phyloP scores from a whole-genome alignment of 352 stramenopile genomes.

The Globisporangium camurandrum region DNA sequence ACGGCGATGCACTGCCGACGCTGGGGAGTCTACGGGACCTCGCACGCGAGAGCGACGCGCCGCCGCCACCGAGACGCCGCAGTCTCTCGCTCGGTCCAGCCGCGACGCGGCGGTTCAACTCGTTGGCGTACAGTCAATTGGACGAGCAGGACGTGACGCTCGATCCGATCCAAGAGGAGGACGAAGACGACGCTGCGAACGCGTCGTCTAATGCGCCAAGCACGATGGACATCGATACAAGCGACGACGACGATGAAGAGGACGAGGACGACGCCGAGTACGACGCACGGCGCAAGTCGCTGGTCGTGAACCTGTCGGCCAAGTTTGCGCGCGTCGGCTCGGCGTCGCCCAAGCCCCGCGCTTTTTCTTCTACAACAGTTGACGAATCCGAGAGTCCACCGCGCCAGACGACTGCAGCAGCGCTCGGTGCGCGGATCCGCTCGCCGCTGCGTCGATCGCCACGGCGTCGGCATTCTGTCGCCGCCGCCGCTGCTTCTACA shows the following conservation, averaged over 20 bases:
- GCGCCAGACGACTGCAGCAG: conserved; percentile 8
- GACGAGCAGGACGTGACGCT: conserved; percentile 38
- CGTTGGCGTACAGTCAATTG: conserved; percentile 11
- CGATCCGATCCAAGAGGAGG: conserved; percentile 56
- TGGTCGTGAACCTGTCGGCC: conserved; percentile 67
- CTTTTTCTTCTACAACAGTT: not conserved
- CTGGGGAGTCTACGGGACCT: conserved; percentile 17
- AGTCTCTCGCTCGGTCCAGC: conserved; percentile 4
- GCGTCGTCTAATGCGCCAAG: conserved; percentile 61
- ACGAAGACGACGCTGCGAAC: conserved; percentile 42
- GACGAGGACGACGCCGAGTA: conserved; percentile 54
- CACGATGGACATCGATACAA: conserved; percentile 68
- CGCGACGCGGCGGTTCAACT: conserved; percentile 10
- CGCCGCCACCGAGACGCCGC: not conserved
- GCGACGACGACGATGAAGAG: conserved; percentile 39
- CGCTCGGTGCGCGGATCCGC: conserved; percentile 9
- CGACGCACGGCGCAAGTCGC: conserved; percentile 32
- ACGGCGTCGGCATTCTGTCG: too few relatives aligned
- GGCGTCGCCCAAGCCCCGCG: conserved; percentile 3
- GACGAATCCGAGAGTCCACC: not conserved
- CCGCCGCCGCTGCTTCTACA: too few relatives aligned
- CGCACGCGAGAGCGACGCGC: conserved; percentile 17
- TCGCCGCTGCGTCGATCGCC: conserved; percentile 8
- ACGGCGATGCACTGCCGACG: conserved; percentile 15
- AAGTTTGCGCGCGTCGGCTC: conserved; percentile 63